Conservation (phyloP, 163 green algal species). For the Chlamydomonas reinhardtii region DNA sequence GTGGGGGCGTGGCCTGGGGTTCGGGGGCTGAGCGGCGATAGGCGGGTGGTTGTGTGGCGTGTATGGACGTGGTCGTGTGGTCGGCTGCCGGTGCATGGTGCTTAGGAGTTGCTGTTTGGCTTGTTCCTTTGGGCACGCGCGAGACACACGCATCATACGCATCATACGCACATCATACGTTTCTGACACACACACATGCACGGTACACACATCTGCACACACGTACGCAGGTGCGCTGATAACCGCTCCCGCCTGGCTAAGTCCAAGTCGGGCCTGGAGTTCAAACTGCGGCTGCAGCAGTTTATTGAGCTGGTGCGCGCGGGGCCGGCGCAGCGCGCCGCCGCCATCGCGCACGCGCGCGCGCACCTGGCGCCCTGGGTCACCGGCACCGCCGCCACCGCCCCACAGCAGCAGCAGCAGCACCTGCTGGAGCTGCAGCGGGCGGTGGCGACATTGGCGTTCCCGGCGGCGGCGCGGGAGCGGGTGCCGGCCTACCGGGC, state of each 20-base stretch:
- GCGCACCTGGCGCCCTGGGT: slow-evolving; percentile 86
- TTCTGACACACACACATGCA: too few species aligned
- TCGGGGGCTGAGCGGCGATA: too few species aligned
- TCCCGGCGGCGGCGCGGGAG: slow-evolving; percentile 63
- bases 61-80: too few species aligned
- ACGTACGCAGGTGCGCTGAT: slow-evolving; percentile 69
- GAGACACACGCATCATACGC: too few species aligned
- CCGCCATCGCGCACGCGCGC: slow-evolving; percentile 88
- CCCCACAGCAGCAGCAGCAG: too few species aligned
- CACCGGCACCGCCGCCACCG: not conserved
- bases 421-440: slow-evolving; percentile 90
- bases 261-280: slow-evolving; percentile 88
- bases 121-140: too few species aligned
- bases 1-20: too few species aligned
- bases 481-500: slow-evolving; percentile 66
- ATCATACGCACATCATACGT: too few species aligned
- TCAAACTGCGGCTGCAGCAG: slow-evolving; percentile 87
- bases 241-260: slow-evolving; percentile 78
- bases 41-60: too few species aligned
- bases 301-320: slow-evolving; percentile 93
- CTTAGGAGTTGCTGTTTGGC: too few species aligned
- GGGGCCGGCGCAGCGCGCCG: slow-evolving; percentile 57
- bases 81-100: too few species aligned
- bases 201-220: too few species aligned
- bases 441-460: slow-evolving; percentile 83